These are phyloP conservation scores for Skeletonema potamos DNA, from an alignment of 108 stramenopile species.

Conservation along the genomic window DNA sequence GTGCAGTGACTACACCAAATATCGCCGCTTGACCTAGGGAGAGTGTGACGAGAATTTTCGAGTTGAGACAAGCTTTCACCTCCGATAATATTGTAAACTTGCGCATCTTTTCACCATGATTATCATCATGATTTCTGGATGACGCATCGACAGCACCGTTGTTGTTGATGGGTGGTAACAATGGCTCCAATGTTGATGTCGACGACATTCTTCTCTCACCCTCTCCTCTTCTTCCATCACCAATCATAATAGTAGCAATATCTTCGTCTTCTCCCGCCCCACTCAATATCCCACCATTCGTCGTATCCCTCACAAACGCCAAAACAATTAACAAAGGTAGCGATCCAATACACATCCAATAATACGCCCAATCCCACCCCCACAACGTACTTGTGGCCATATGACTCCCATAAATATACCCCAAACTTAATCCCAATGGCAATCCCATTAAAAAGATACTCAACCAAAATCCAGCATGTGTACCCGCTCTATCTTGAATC, in stretches of 20 bases:
- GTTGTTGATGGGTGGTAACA: neutral
- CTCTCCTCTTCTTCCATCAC: neutral
- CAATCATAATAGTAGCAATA: neutral
- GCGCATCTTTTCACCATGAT: neutral
- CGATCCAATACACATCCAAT: conserved; percentile 23
- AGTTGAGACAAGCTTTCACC: conserved; percentile 42
- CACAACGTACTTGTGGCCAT: conserved; percentile 25
- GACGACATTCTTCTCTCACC: neutral
- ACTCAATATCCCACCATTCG: conserved; percentile 40
- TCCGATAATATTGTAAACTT: conserved; percentile 45
- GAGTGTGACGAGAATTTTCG: conserved; percentile 40
- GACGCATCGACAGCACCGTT: neutral
- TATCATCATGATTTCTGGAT: neutral
- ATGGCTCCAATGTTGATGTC: neutral
- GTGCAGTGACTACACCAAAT: conserved; percentile 35
- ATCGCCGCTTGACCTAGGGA: conserved; percentile 39
- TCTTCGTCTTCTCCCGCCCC: conserved; percentile 23
- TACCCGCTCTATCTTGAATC: conserved; percentile 48
- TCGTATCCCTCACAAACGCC: conserved; percentile 38
- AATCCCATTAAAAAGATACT: conserved; percentile 37
- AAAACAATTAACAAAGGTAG: conserved; percentile 33
- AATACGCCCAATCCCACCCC: conserved; percentile 52
- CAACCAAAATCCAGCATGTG: conserved; percentile 33
- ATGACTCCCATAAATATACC: conserved; percentile 48
- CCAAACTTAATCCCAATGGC: conserved; percentile 41